A percentile compares a stretch with the other conserved stretches of the same genome.
phyloP scores from a whole-genome alignment of 1,284 basidiomycete genomes.

The Phellopilus nigrolimitatus region DNA sequence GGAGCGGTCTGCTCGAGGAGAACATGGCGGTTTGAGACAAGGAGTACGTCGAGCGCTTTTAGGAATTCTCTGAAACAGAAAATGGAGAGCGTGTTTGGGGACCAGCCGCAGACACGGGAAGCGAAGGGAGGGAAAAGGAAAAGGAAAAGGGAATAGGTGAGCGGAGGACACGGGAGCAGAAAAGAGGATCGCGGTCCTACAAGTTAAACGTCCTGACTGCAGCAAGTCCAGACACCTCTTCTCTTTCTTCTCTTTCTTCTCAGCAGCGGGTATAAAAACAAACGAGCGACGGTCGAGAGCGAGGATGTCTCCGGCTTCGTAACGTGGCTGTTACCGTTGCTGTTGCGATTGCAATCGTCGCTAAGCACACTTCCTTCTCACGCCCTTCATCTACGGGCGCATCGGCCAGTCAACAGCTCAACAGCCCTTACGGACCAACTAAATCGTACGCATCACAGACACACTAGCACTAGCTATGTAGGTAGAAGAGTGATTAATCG shows the following conservation, averaged over 20 bases:
- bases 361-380: neutral
- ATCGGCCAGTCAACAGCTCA: neutral
- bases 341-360: neutral
- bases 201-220: no score
- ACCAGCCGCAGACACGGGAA: no score
- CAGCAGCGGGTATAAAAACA: no score
- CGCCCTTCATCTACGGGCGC: neutral
- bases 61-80: no score
- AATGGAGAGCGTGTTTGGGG: no score
- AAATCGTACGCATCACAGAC: conserved; percentile 2
- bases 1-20: conserved; percentile 29
- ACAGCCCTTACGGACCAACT: neutral
- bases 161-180: conserved; percentile 1
- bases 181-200: no score
- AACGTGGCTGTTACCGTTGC: no score
- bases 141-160: neutral
- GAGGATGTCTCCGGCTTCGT: no score
- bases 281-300: no score
- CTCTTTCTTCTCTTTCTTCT: no score
- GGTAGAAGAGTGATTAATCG: neutral
- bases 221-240: no score
- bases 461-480: conserved; percentile 8
- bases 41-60: conserved; percentile 3
- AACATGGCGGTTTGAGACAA: conserved; percentile 36
- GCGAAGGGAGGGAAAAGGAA: conserved; percentile 9